Evolutionary conservation across 2,329 filamentous ascomycete species (phyloP).

Genomic region (Ophiostoma sp.): DNA sequence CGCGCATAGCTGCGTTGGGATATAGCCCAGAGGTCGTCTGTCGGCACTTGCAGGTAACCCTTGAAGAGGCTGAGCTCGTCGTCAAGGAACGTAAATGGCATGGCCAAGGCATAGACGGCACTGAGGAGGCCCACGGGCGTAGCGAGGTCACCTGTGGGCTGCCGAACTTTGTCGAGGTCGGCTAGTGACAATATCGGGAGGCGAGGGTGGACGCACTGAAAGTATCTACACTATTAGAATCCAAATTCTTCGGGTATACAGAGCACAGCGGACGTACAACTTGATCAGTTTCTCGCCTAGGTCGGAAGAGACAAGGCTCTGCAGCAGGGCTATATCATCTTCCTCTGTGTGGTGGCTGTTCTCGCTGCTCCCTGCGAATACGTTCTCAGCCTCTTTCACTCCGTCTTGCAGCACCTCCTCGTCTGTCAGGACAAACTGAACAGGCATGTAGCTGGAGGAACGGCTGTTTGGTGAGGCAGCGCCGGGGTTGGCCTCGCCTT

Average conservation of each 20-base stretch:
- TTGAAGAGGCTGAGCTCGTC: conserved; percentile 30
- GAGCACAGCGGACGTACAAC: neutral
- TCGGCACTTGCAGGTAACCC: conserved; percentile 29
- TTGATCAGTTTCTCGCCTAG: neutral
- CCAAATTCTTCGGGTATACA: neutral
- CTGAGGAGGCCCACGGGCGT: conserved; percentile 28
- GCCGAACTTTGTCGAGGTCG: neutral
- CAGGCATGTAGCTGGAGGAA: neutral
- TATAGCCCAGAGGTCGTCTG: conserved; percentile 31
- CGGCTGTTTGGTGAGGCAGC: conserved; percentile 26
- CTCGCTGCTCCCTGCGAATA: conserved; percentile 20
- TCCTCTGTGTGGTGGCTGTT: conserved; percentile 22
- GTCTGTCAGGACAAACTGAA: conserved; percentile 3
- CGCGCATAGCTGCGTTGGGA: conserved; percentile 29
- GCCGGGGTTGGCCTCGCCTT: conserved; percentile 25
- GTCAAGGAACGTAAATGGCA: conserved; percentile 31
- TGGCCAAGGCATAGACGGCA: conserved; percentile 30
- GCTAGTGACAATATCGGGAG: neutral
- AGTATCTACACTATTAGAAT: neutral
- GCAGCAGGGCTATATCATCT: neutral
- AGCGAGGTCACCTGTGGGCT: conserved; percentile 6
- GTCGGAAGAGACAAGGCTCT: neutral
- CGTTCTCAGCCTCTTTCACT: conserved; percentile 22
- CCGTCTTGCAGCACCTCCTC: neutral
- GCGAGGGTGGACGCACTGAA: neutral